Base-by-base conservation (phyloP, 345 rosid species). In the Heritiera littoralis region DNA sequence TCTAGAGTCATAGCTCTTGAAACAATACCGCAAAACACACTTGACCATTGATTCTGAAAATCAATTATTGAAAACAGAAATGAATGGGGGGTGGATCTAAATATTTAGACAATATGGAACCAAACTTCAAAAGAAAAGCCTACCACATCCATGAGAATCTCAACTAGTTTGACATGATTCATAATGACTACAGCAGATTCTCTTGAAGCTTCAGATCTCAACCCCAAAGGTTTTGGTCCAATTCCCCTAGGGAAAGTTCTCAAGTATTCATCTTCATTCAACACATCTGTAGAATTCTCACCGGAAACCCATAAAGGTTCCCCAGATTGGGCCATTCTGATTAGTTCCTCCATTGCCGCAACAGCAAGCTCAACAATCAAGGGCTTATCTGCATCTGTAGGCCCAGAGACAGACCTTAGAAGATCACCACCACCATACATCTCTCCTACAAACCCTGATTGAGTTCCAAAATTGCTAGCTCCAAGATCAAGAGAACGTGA, bases 71-170 rank as follows among this genome's bases (percentile, higher is more conserved):
- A 41, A 54, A 54, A 55, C 38, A 77, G 32, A 76, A 45, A 60
- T 9, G 73, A 41, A 55, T 60, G 45, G 35, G 28, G 28, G 56
- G n/a, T 43, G 43, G 55, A 15, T 28, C 23, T 69, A 60, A 71
- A 68, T 48, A 18, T 65, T 60, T 28, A 75, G 43, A 20, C 32
- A 17, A 64, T 35, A 35, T 17, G 30, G 41, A 64, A 5, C 20
- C 11, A 10, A 28, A n/a, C 18, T 9, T 73, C 30, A 6, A 15
- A 23, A 61, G 1, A 56, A 38, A 76, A 66, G 65, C 72, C 11
- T 86, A 90, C 99, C 92, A 87, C 99, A 84, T 95, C 97, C 99
- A 95, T 95, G 82, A 95, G 93, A 79, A 91, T 92, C 86, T 95
- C 98, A 41, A 95, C 90, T 74, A 95, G 97, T 77, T 84, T 95